Percentiles rank a stretch among this genome's conserved stretches.
phyloP scores from a whole-genome alignment of 1,139 yeast species.

The Hyphopichia khmerensis region DNA sequence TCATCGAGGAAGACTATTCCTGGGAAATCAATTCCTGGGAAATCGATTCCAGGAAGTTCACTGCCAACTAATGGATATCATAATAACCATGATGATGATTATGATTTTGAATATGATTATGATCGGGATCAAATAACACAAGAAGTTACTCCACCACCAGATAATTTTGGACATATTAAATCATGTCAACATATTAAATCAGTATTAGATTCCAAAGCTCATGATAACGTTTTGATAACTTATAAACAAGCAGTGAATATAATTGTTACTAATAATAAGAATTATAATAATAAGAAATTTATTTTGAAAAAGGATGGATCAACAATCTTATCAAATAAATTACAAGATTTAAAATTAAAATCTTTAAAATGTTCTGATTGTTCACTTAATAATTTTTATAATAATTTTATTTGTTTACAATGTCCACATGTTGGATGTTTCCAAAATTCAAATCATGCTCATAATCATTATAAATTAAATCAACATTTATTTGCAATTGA shows the following conservation, averaged over 20 bases:
- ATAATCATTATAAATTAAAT: slow-evolving; percentile 55
- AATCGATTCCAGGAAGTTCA: background rate
- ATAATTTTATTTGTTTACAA: slow-evolving; percentile 70
- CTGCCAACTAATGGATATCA: background rate
- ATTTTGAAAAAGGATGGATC: slow-evolving; percentile 32
- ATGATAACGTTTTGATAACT: slow-evolving; percentile 55
- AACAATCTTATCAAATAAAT: slow-evolving; percentile 25
- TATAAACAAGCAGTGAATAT: slow-evolving; percentile 59
- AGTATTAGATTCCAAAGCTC: slow-evolving; percentile 54
- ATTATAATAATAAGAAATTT: slow-evolving; percentile 13
- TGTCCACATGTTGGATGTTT: slow-evolving; percentile 84
- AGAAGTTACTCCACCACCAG: slow-evolving; percentile 20
- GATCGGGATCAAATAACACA: background rate
- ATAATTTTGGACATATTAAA: slow-evolving; percentile 29
- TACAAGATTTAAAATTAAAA: slow-evolving; percentile 38
- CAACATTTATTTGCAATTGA: slow-evolving; percentile 79
- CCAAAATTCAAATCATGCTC: slow-evolving; percentile 50
- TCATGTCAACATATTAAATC: slow-evolving; percentile 57
- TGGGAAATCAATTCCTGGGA: slow-evolving; percentile 2
- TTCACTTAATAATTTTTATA: slow-evolving; percentile 42
- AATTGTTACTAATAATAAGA: slow-evolving; percentile 25
- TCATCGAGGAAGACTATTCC: slow-evolving; percentile 13
- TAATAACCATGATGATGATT: background rate
- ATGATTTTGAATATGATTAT: background rate
- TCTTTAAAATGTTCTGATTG: slow-evolving; percentile 55